phyloP scores from a whole-genome alignment of 345 rosid genomes.

The Pistacia integerrima region DNA sequence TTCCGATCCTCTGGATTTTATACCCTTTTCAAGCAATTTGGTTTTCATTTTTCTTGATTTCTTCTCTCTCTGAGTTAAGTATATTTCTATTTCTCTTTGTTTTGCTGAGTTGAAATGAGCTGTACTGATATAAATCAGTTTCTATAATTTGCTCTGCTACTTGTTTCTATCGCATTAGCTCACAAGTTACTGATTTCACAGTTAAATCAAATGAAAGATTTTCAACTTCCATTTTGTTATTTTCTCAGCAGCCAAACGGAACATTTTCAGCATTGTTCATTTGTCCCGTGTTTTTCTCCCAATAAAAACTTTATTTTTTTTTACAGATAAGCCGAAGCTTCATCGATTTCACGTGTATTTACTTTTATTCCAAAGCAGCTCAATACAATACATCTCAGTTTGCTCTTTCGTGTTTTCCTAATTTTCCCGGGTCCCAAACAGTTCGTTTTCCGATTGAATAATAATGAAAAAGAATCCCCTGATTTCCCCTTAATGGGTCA shows the following conservation, averaged over 20 bases:
- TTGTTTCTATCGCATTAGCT: not conserved
- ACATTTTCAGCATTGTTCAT: slow-evolving; percentile 2
- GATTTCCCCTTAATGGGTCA: not conserved
- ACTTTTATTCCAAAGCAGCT: not conserved
- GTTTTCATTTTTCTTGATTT: slow-evolving; percentile 16
- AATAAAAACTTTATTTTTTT: not conserved
- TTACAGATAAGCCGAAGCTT: slow-evolving; percentile 6
- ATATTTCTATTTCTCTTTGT: not conserved
- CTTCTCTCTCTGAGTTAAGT: not conserved
- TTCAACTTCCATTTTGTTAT: slow-evolving; percentile 3
- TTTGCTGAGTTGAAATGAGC: not conserved
- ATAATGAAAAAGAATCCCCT: not conserved
- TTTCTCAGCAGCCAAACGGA: slow-evolving; percentile 15
- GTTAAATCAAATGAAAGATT: not conserved
- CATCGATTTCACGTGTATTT: slow-evolving; percentile 15
- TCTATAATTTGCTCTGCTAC: not conserved
- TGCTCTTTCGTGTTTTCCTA: not conserved
- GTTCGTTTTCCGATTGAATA: not conserved
- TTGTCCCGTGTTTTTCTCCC: not conserved
- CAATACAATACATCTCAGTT: not conserved
- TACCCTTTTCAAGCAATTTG: slow-evolving; percentile 17
- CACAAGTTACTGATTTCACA: not conserved
- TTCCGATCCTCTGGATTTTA: not conserved
- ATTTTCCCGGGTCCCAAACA: not conserved
- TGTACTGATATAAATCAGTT: not conserved